Conservation (phyloP, 768 basidiomycete genomes). For the Suillus decipiens region DNA sequence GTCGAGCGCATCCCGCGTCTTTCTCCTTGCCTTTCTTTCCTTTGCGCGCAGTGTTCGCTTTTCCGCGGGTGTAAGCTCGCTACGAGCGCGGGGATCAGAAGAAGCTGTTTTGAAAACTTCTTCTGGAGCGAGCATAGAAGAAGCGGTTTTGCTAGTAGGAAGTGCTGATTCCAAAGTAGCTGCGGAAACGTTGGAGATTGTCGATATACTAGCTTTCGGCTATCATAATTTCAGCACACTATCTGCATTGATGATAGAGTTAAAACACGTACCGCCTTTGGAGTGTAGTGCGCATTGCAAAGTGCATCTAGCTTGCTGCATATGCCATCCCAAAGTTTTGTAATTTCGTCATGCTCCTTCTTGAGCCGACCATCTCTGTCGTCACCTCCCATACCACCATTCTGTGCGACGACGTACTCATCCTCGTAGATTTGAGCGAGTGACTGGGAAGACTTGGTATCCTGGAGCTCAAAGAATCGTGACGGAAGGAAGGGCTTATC, state of each 20-base stretch:
- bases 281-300: constrained; percentile 93
- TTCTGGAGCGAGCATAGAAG: constrained; percentile 90
- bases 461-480: constrained; percentile 84
- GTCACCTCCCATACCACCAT: constrained; percentile 55
- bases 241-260: background rate
- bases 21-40: constrained; percentile 70
- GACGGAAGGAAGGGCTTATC: constrained; percentile 92
- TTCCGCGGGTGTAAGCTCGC: constrained; percentile 84
- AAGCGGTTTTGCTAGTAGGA: constrained; percentile 73
- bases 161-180: constrained; percentile 88
- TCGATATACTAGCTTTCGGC: constrained; percentile 89
- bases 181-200: constrained; percentile 79
- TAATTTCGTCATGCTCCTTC: constrained; percentile 89
- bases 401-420: constrained; percentile 75
- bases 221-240: constrained; percentile 31
- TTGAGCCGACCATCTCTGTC: constrained; percentile 87
- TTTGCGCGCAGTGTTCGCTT: constrained; percentile 72
- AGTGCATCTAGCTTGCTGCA: constrained; percentile 89
- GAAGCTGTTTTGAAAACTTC: constrained; percentile 75
- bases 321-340: constrained; percentile 80
- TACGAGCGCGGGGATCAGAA: constrained; percentile 59
- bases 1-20: constrained; percentile 62
- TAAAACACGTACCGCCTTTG: constrained; percentile 72
- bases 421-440: constrained; percentile 96
- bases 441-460: constrained; percentile 84